Percentiles rank a stretch among this genome's conserved stretches.
Conservation (phyloP, 305 asterid species). For the Fraxinus baroniana region DNA sequence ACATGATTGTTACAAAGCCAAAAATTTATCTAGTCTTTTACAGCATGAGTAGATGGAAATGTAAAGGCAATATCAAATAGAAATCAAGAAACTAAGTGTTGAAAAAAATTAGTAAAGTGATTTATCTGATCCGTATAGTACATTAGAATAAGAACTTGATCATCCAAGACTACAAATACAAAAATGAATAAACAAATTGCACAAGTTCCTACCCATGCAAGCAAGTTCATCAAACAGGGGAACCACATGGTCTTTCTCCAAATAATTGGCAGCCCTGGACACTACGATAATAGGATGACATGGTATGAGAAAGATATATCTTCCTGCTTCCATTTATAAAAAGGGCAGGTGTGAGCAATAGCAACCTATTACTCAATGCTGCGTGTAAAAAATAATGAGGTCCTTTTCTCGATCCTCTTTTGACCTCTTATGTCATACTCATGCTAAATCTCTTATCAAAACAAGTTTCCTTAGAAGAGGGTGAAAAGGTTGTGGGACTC, state of each 20-base stretch:
- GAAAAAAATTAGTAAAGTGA: conserved; percentile 12
- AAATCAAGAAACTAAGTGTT: conserved; percentile 13
- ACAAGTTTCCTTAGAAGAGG: not conserved
- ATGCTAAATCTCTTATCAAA: not conserved
- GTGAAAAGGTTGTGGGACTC: not conserved
- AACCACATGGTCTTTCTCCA: not conserved
- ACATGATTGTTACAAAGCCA: conserved; percentile 4
- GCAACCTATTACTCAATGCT: not conserved
- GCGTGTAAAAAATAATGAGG: not conserved
- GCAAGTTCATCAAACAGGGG: not conserved
- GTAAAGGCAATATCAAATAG: not conserved
- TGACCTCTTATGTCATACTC: not conserved
- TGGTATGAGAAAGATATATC: not conserved
- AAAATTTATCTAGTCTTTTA: conserved; percentile 1
- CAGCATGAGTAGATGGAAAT: not conserved
- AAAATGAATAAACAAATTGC: not conserved
- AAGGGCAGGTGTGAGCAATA: not conserved
- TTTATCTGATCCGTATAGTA: not conserved
- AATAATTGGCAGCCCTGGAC: not conserved
- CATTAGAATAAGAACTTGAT: not conserved
- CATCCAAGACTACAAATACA: not conserved
- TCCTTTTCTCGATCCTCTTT: not conserved
- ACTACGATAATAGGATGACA: not conserved
- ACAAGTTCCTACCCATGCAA: not conserved
- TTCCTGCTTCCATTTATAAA: not conserved